Conservation (phyloP, 176 grass and related monocot species). For the Elymus sibiricus region DNA sequence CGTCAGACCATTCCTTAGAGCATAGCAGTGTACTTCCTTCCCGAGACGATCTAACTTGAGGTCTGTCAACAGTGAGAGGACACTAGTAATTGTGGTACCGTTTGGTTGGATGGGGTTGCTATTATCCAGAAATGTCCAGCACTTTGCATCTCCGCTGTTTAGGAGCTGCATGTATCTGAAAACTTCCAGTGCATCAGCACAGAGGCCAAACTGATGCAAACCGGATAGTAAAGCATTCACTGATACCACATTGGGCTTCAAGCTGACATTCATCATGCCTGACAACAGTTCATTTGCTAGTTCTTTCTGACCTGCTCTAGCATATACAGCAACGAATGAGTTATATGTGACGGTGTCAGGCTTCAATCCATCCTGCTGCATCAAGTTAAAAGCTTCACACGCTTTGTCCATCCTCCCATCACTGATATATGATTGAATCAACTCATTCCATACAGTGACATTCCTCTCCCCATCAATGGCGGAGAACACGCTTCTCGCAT, state of each 20-base stretch:
- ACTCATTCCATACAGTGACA: slow-evolving; percentile 58
- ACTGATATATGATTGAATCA: slow-evolving; percentile 50
- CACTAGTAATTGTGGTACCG: slow-evolving; percentile 49
- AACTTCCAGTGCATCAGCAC: slow-evolving; percentile 50
- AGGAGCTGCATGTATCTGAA: slow-evolving; percentile 56
- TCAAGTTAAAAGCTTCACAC: slow-evolving; percentile 41
- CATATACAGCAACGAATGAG: slow-evolving; percentile 59
- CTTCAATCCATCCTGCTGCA: slow-evolving; percentile 49
- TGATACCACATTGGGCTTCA: slow-evolving; percentile 64
- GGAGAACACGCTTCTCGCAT: slow-evolving; percentile 43
- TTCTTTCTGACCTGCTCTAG: slow-evolving; percentile 59
- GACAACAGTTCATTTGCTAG: slow-evolving; percentile 43
- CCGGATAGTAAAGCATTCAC: slow-evolving; percentile 62
- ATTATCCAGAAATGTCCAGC: slow-evolving; percentile 31
- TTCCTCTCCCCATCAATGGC: slow-evolving; percentile 47
- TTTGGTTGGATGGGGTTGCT: slow-evolving; percentile 41
- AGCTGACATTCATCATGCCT: slow-evolving; percentile 19
- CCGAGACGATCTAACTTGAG: slow-evolving; percentile 49
- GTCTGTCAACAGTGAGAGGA: slow-evolving; percentile 51
- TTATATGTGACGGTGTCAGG: slow-evolving; percentile 64
- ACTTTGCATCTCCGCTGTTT: slow-evolving; percentile 3
- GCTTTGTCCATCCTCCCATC: slow-evolving; percentile 54
- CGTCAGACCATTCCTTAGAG: slow-evolving; percentile 50
- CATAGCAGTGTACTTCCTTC: slow-evolving; percentile 66
- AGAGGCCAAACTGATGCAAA: slow-evolving; percentile 47